These are phyloP conservation scores for Angomonas deanei DNA, from an alignment of 208 protist species.

Conservation along the genomic window DNA sequence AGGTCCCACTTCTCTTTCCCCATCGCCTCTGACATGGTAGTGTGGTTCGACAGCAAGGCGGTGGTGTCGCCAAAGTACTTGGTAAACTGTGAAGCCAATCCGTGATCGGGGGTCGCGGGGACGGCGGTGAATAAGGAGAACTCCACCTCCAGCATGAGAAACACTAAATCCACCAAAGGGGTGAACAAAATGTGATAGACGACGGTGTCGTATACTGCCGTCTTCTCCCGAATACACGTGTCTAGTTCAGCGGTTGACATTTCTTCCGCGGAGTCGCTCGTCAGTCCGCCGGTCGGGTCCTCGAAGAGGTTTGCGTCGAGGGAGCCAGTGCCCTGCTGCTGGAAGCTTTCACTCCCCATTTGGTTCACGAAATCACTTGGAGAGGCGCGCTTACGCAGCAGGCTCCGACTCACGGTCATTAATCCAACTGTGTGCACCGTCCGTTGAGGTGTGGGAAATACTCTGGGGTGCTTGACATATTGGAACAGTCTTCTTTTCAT, in stretches of 20 bases:
- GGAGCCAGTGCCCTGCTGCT: constrained; percentile 11
- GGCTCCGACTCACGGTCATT: not conserved
- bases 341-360: not conserved
- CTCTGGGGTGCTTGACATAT: too few species aligned
- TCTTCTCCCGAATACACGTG: constrained; percentile 49
- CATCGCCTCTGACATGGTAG: constrained; percentile 51
- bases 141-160: constrained; percentile 33
- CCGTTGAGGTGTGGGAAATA: too few species aligned
- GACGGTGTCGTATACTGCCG: constrained; percentile 38
- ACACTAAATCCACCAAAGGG: constrained; percentile 63
- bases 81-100: constrained; percentile 33
- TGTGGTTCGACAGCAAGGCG: constrained; percentile 41
- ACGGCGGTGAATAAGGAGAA: constrained; percentile 24
- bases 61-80: constrained; percentile 67
- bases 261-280: constrained; percentile 62
- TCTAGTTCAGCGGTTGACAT: constrained; percentile 61
- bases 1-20: constrained; percentile 14
- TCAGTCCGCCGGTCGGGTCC: constrained; percentile 80
- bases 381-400: not conserved
- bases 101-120: not conserved
- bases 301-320: constrained; percentile 74
- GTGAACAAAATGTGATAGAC: constrained; percentile 74
- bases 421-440: not conserved
- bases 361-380: constrained; percentile 6
- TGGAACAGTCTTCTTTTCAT: too few species aligned